Conservation (phyloP, 768 basidiomycete species). For the Cyathus striatus region DNA sequence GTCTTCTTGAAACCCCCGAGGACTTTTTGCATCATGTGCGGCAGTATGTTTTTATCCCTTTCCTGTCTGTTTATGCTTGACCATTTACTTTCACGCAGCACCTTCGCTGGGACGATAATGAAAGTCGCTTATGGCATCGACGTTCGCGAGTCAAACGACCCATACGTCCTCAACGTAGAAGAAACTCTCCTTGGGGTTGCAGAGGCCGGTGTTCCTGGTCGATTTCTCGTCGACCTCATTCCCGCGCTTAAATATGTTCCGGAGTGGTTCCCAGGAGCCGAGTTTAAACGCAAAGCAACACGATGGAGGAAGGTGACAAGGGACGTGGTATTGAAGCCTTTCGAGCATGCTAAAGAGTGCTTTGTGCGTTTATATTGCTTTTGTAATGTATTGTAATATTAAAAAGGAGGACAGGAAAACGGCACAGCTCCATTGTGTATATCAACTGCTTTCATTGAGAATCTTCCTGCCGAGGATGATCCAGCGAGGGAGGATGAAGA, state of each 20-base stretch:
- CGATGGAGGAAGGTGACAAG: constrained; percentile 19
- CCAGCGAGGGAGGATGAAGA: constrained; percentile 12
- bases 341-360: constrained; percentile 5
- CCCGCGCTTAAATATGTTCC: constrained; percentile 30
- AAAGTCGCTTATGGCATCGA: constrained; percentile 28
- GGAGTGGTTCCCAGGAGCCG: constrained; percentile 30
- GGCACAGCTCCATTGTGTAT: constrained; percentile 12
- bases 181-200: constrained; percentile 19
- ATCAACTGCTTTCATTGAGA: constrained; percentile 12
- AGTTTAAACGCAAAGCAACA: constrained; percentile 29
- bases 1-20: constrained; percentile 31
- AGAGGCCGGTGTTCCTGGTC: constrained; percentile 22
- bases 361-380: not conserved
- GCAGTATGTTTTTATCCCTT: constrained; percentile 10
- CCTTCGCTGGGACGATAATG: constrained; percentile 38
- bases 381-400: too few species aligned
- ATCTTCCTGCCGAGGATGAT: constrained; percentile 9
- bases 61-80: constrained; percentile 4
- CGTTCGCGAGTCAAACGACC: constrained; percentile 23
- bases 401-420: constrained; percentile 8
- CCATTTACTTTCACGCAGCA: constrained; percentile 20
- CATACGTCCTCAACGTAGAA: constrained; percentile 24
- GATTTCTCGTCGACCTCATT: constrained; percentile 29
- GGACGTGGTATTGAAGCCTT: constrained; percentile 19
- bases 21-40: constrained; percentile 12